Conservation (phyloP, 2,329 filamentous ascomycete species). For the Podosphaera xanthii region DNA sequence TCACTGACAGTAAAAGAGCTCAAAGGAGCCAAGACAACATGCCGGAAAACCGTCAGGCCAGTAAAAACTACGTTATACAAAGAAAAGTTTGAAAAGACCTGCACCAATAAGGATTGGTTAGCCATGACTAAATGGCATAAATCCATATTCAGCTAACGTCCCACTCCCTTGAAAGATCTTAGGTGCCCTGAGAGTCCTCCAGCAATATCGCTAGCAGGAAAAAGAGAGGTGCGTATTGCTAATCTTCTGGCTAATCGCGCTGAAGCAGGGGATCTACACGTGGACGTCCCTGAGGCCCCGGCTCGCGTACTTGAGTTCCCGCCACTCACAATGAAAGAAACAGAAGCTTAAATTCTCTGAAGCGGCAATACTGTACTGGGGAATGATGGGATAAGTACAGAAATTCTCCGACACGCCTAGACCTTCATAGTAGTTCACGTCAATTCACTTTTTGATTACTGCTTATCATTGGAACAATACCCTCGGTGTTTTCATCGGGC, state of each 20-base stretch:
- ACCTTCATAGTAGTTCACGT: not conserved
- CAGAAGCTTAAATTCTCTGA: not conserved
- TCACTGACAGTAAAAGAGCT: not conserved
- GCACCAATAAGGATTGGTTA: not conserved
- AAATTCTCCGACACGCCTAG: not conserved
- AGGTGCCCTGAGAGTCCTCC: not conserved
- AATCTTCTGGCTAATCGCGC: not conserved
- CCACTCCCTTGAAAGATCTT: not conserved
- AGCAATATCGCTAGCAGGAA: not conserved
- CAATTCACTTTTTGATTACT: not conserved
- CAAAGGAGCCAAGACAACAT: not conserved
- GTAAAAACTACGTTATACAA: not conserved
- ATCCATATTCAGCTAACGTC: not conserved
- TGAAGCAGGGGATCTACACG: not conserved
- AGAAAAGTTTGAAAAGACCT: not conserved
- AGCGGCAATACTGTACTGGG: not conserved
- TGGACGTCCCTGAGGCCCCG: not conserved
- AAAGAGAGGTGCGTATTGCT: not conserved
- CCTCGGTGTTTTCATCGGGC: not conserved
- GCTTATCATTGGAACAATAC: not conserved
- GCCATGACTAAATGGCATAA: not conserved
- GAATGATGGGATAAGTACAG: not conserved
- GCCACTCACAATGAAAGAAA: not conserved
- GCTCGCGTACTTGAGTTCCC: not conserved
- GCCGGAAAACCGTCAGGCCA: not conserved